phyloP scores from a whole-genome alignment of 257 asterid species.

The Forsythia suspensa region DNA sequence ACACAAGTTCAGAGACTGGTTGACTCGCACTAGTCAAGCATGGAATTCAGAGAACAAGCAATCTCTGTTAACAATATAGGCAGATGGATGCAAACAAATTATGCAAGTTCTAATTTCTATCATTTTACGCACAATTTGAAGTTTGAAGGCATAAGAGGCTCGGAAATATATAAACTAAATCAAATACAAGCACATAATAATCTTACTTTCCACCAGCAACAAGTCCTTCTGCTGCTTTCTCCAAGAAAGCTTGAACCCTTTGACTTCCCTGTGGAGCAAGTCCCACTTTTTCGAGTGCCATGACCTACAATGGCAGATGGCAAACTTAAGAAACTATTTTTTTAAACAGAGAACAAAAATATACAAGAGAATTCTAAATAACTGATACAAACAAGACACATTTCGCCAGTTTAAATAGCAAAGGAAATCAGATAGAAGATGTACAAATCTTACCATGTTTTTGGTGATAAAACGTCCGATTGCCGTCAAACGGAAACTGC shows the following conservation, averaged over 20 bases:
- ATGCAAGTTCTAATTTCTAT: neutral
- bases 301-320: conserved; percentile 49
- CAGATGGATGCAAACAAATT: neutral
- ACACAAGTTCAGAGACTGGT: no score
- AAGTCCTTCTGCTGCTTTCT: conserved; percentile 99
- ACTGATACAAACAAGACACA: neutral
- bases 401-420: neutral
- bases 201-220: conserved; percentile 91
- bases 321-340: neutral
- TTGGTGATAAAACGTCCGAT: conserved; percentile 81
- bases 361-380: neutral
- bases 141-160: neutral
- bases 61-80: neutral
- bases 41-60: neutral
- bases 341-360: neutral
- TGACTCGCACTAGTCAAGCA: neutral
- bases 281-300: conserved; percentile 69
- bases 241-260: conserved; percentile 95
- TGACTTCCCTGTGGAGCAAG: conserved; percentile 93
- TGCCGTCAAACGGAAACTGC: conserved; percentile 84
- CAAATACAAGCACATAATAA: neutral
- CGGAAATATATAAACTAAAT: neutral
- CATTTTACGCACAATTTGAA: no score
- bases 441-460: conserved; percentile 54
- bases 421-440: neutral